Base-by-base conservation (phyloP, 2,329 filamentous ascomycete genomes). In the Albifimbria verrucaria region DNA sequence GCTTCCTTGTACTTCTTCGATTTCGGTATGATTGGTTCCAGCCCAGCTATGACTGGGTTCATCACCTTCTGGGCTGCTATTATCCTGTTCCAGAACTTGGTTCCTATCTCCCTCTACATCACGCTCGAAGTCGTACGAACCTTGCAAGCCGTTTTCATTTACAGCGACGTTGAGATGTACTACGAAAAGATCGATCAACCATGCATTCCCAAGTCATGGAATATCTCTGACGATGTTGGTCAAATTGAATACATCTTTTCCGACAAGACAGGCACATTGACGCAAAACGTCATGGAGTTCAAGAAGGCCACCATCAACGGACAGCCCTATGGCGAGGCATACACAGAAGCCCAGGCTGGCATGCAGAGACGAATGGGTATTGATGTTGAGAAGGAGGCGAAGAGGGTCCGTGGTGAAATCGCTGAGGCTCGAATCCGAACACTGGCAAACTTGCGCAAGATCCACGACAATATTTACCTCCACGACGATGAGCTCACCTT, bases 161-260 rank as follows among this genome's bases (percentile, higher is more conserved):
- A 96, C 76, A 96, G 88, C 73, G 94, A 99, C 66, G 82, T 90
- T 4, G 85, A 88, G 66, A 99, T 99, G 95, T 99, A 97, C 72
- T 96, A 99, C 74, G 94, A 94, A 52, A 86, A 85, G 64, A 85
- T 97, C 59, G 92, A 96, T 65, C 92, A 96, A 66, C 92, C 93
- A 2, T 99, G 95, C 67, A 91, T 96, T 11, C 94, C 95, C 5
- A 97, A 97, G 67, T 92, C 92, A 0, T 99, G 94, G 94, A 99
- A 97, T 68, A 97, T 99, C 49, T 97, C 93, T 1, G 94, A 99
- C 66, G 95, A 99, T 64, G 80, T 99, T 46, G 94, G 94, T 12
- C 94, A 99, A 72, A 96, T 99, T 57, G 94, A 97, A 72, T 99
- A 97, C 76, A 96, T 99, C 60, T 99, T 99, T 72, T 97, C 92